Conservation (phyloP, 257 asterid species). For the Solanum pinnatisectum region DNA sequence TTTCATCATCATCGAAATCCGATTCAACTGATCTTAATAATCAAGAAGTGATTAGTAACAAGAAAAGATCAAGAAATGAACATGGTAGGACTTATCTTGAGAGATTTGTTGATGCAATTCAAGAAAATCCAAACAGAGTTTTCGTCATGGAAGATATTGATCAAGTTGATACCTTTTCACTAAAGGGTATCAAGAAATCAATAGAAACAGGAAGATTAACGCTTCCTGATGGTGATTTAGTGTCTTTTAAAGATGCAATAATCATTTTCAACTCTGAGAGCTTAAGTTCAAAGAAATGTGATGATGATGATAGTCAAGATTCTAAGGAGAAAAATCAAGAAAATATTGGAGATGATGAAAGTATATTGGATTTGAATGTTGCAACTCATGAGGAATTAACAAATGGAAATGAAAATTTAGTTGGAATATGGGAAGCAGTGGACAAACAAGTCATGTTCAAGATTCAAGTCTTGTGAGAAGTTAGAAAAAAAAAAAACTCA, state of each 20-base stretch:
- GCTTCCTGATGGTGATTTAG: slow-evolving; percentile 25
- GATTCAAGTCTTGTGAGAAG: slow-evolving; percentile 31
- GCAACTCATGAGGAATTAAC: slow-evolving; percentile 30
- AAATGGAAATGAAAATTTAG: slow-evolving; percentile 13
- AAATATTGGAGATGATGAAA: background rate
- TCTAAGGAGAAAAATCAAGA: slow-evolving; percentile 2
- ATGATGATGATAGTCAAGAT: background rate
- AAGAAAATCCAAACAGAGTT: slow-evolving; percentile 58
- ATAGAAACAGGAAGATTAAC: slow-evolving; percentile 34
- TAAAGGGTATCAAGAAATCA: slow-evolving; percentile 35
- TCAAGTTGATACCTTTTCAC: slow-evolving; percentile 24
- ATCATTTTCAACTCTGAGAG: slow-evolving; percentile 49
- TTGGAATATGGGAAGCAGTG: slow-evolving; percentile 38
- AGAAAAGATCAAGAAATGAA: slow-evolving; percentile 59
- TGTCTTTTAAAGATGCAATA: slow-evolving; percentile 56
- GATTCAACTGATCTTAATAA: slow-evolving; percentile 9
- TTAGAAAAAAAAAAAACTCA: background rate
- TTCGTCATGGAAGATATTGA: slow-evolving; percentile 64
- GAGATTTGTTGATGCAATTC: slow-evolving; percentile 47
- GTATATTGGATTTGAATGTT: slow-evolving; percentile 58
- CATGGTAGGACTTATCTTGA: slow-evolving; percentile 42
- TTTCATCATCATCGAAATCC: slow-evolving; percentile 16
- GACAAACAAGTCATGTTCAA: slow-evolving; percentile 54
- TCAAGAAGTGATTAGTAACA: slow-evolving; percentile 37
- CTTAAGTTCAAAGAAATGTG: slow-evolving; percentile 3